Evolutionary conservation across 1,284 basidiomycete species (phyloP).

Genomic region (Trametes pubescens): DNA sequence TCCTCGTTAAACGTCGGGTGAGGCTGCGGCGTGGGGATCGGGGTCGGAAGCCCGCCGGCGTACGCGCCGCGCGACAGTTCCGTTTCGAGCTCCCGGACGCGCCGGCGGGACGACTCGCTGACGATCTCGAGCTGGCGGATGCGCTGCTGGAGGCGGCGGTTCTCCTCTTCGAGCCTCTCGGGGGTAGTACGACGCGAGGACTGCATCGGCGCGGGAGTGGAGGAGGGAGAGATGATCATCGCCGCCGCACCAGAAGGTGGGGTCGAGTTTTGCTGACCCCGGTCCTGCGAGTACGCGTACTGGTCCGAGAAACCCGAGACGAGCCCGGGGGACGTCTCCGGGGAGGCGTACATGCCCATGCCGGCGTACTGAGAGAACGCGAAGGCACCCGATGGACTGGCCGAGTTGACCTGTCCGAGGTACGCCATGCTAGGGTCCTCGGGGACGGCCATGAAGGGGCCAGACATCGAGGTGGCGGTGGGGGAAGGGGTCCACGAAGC

Average conservation of each 20-base stretch:
- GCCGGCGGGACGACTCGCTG: slow-evolving; percentile 54
- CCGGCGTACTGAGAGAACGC: slow-evolving; percentile 33
- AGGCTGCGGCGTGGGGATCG: slow-evolving; percentile 50
- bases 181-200: slow-evolving; percentile 35
- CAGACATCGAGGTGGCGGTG: slow-evolving; percentile 28
- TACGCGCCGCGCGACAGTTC: slow-evolving; percentile 48
- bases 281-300: slow-evolving; percentile 36
- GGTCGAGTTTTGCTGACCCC: slow-evolving; percentile 13
- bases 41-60: slow-evolving; percentile 44
- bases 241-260: slow-evolving; percentile 29
- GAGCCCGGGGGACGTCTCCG: slow-evolving; percentile 34
- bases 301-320: slow-evolving; percentile 38
- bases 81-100: slow-evolving; percentile 55
- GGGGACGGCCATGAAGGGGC: slow-evolving; percentile 21
- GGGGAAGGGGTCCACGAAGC: slow-evolving; percentile 39
- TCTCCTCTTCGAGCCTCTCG: slow-evolving; percentile 48
- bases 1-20: slow-evolving; percentile 60
- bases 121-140: slow-evolving; percentile 57
- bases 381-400: slow-evolving; percentile 35
- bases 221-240: slow-evolving; percentile 37
- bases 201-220: slow-evolving; percentile 33
- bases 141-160: slow-evolving; percentile 47
- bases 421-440: slow-evolving; percentile 29
- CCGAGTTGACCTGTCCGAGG: slow-evolving; percentile 31
- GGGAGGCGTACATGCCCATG: slow-evolving; percentile 35